Base-by-base conservation (phyloP, 306 rosid genomes). In the Fagus crenata region DNA sequence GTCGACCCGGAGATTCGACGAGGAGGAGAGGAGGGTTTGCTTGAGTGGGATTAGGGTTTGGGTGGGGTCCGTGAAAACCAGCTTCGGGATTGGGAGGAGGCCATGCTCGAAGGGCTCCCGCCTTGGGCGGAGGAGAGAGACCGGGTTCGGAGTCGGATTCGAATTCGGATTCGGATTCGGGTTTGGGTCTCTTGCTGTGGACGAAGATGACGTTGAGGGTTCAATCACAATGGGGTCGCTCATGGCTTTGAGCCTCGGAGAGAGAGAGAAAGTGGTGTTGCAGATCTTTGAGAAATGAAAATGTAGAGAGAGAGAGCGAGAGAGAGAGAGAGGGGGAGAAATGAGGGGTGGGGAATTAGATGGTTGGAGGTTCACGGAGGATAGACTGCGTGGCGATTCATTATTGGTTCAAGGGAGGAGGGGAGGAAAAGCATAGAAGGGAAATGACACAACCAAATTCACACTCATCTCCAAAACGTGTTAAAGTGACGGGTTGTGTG, bases 51-150 rank as follows among this genome's bases (percentile, higher is more conserved):
- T 86, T 84, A 93, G 97, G 96, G 94, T 84, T 93, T 93, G 97
- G 11, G 89, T 75, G 1, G 97, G 97, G 86, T 92, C 98, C 80
- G 97, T 71, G 88, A 93, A 89, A 77, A 92, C 75, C 82, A 92
- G 93, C 78, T 92, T 92, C 0, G 96, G 86, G 80, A 93, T 86
- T 54, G 97, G 97, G 18, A 93, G 72, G 72, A 93, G 97, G 28
- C 94, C 98, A 79, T 92, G 90, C 78, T 93, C 97, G 86, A 93
- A 93, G 7, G 93, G 96, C 82, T 90, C 97, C 15, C 98, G 96
- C 41, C 98, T 81, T 0, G 97, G 96, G 79, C 81, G 98, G 69
- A 96, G 74, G 76, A 91, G 77, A 73, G 86, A 78, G 49, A 37
- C 22, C 22, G 49, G 49, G 31, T 32, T 61, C 51, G 51, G 51